phyloP scores from a whole-genome alignment of 2,329 filamentous ascomycete genomes.

The Cytospora piceae region DNA sequence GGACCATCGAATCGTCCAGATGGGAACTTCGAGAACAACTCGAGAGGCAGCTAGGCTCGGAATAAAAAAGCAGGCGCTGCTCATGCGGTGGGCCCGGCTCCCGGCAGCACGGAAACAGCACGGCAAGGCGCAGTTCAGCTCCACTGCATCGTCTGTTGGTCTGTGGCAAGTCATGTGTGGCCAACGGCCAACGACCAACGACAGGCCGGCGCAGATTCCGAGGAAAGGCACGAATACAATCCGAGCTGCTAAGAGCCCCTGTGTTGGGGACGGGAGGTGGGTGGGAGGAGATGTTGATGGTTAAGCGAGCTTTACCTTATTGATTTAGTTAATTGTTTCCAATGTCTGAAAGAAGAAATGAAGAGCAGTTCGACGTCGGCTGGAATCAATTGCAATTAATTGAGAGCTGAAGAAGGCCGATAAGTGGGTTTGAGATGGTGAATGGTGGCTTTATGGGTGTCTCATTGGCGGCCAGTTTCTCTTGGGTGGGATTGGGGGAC shows the following conservation, averaged over 20 bases:
- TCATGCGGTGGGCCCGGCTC: slow-evolving; percentile 13
- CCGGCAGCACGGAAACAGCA: slow-evolving; percentile 12
- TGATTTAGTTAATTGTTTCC: not conserved
- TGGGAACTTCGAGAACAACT: slow-evolving; percentile 21
- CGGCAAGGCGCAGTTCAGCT: slow-evolving; percentile 11
- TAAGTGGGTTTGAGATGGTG: not conserved
- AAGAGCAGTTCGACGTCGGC: not conserved
- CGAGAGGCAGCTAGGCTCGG: slow-evolving; percentile 7
- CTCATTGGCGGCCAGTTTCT: not conserved
- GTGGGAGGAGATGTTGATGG: not conserved
- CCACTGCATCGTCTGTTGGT: slow-evolving; percentile 13
- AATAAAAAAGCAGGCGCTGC: not conserved
- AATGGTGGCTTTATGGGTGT: not conserved
- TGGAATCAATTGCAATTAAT: not conserved
- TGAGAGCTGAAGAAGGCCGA: not conserved
- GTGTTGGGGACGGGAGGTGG: not conserved
- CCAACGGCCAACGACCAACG: not conserved
- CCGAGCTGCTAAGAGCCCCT: not conserved
- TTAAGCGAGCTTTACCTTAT: not conserved
- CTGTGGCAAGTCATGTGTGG: slow-evolving; percentile 14
- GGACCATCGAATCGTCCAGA: slow-evolving; percentile 4
- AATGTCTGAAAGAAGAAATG: not conserved
- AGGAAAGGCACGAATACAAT: not conserved
- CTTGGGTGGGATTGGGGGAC: too few species aligned
- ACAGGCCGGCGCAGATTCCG: slow-evolving; percentile 6